Conservation (phyloP, 345 rosid species). For the Lagerstroemia speciosa region DNA sequence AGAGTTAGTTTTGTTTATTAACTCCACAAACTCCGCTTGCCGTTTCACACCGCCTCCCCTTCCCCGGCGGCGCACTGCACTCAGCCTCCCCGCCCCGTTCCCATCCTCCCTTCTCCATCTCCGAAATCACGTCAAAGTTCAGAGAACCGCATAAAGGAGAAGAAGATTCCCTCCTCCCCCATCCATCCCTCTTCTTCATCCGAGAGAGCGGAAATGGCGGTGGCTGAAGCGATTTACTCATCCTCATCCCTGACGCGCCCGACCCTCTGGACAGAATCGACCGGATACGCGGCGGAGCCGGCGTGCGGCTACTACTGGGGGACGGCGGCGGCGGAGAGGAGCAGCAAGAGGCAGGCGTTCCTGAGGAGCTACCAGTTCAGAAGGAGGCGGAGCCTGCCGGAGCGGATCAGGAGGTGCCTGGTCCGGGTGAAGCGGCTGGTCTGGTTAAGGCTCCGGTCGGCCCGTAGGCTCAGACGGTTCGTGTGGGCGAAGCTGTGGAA, state of each 20-base stretch:
- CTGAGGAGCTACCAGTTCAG: slow-evolving; percentile 74
- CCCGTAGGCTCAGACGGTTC: slow-evolving; percentile 31
- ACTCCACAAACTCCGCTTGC: not conserved
- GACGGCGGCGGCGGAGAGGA: slow-evolving; percentile 8
- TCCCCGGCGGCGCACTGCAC: not conserved
- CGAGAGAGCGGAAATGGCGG: not conserved
- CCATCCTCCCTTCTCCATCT: not conserved
- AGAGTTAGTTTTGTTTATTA: not conserved
- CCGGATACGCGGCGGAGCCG: slow-evolving; percentile 1
- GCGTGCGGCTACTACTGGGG: not conserved
- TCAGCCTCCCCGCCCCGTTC: not conserved
- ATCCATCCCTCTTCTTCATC: not conserved
- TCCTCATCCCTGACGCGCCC: not conserved
- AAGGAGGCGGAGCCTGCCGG: slow-evolving; percentile 40
- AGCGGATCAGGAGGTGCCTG: slow-evolving; percentile 43
- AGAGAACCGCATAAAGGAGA: slow-evolving; percentile 1
- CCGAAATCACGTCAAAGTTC: not conserved
- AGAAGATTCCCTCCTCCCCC: not conserved
- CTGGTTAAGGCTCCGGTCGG: slow-evolving; percentile 37
- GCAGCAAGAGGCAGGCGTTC: slow-evolving; percentile 59
- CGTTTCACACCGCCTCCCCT: not conserved
- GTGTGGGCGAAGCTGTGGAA: slow-evolving; percentile 44
- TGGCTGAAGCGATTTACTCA: not conserved
- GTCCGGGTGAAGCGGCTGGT: slow-evolving; percentile 42
- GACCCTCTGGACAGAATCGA: not conserved